phyloP scores from a whole-genome alignment of 805 yeast genomes.

The Kluyveromyces nonfermentans region DNA sequence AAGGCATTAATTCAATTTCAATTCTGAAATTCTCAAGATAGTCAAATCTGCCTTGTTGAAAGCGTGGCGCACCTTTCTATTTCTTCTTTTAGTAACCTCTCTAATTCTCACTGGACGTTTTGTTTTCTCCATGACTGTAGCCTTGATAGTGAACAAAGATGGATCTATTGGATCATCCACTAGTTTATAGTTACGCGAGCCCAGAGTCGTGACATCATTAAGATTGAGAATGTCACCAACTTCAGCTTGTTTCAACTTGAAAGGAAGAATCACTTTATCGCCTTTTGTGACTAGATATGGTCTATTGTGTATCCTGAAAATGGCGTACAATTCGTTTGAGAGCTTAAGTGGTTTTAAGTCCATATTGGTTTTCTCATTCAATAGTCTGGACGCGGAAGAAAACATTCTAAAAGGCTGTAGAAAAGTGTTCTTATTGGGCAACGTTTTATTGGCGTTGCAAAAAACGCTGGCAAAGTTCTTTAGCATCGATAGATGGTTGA shows the following conservation, averaged over 20 bases:
- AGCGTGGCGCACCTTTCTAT: conserved; percentile 62
- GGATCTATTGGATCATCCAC: conserved; percentile 47
- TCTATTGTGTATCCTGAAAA: conserved; percentile 70
- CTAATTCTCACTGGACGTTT: conserved; percentile 65
- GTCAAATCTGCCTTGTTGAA: conserved; percentile 66
- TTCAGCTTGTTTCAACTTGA: conserved; percentile 59
- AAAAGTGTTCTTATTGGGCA: neutral
- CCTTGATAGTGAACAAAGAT: conserved; percentile 50
- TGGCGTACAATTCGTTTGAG: conserved; percentile 68
- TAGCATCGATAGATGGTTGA: neutral
- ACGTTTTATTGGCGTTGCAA: neutral
- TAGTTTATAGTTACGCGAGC: conserved; percentile 73
- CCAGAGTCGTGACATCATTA: conserved; percentile 69
- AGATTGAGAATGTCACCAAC: conserved; percentile 78
- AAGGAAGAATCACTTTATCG: conserved; percentile 74
- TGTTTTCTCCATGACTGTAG: conserved; percentile 79
- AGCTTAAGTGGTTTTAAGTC: conserved; percentile 57
- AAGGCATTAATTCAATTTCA: conserved; percentile 37
- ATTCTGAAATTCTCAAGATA: conserved; percentile 64
- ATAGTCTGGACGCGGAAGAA: neutral
- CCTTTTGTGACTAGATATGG: conserved; percentile 88
- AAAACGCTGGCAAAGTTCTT: neutral
- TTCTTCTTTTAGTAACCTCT: conserved; percentile 71
- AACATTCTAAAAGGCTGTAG: neutral
- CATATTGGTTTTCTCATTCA: conserved; percentile 2